phyloP scores from a whole-genome alignment of 495 filamentous ascomycete genomes.

The Penicillium bovifimosum region DNA sequence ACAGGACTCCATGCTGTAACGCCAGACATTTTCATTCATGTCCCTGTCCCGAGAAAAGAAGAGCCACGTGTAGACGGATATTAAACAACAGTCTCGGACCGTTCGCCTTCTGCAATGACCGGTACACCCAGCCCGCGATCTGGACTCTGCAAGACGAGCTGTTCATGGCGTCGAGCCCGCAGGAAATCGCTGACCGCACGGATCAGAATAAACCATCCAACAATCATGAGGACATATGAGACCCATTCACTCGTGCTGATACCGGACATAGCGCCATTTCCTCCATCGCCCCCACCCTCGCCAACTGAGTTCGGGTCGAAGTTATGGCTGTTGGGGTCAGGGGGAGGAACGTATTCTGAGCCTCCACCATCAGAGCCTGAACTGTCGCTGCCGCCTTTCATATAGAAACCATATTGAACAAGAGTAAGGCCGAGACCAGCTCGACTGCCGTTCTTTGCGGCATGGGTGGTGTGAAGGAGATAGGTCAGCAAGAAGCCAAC shows the following conservation, averaged over 20 bases:
- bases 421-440: slow-evolving; percentile 92
- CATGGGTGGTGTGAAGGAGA: slow-evolving; percentile 94
- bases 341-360: slow-evolving; percentile 53
- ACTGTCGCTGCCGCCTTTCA: slow-evolving; percentile 60
- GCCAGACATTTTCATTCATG: slow-evolving; percentile 6
- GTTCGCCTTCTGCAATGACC: slow-evolving; percentile 83
- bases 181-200: slow-evolving; percentile 84
- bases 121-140: slow-evolving; percentile 82
- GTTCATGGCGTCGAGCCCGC: slow-evolving; percentile 80
- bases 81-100: slow-evolving; percentile 76
- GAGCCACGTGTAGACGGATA: slow-evolving; percentile 2
- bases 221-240: slow-evolving; percentile 93
- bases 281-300: slow-evolving; percentile 35
- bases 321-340: slow-evolving; percentile 84
- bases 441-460: slow-evolving; percentile 93
- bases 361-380: slow-evolving; percentile 46
- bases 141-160: slow-evolving; percentile 87
- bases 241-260: slow-evolving; percentile 76
- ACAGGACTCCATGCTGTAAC: slow-evolving; percentile 21
- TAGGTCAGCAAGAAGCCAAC: slow-evolving; percentile 98
- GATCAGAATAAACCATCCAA: slow-evolving; percentile 97
- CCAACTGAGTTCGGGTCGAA: slow-evolving; percentile 69
- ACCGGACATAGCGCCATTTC: slow-evolving; percentile 35
- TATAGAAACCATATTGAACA: slow-evolving; percentile 94
- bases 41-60: slow-evolving; percentile 1